Conservation (phyloP, 345 rosid genomes). For the Eucalyptus regnans region DNA sequence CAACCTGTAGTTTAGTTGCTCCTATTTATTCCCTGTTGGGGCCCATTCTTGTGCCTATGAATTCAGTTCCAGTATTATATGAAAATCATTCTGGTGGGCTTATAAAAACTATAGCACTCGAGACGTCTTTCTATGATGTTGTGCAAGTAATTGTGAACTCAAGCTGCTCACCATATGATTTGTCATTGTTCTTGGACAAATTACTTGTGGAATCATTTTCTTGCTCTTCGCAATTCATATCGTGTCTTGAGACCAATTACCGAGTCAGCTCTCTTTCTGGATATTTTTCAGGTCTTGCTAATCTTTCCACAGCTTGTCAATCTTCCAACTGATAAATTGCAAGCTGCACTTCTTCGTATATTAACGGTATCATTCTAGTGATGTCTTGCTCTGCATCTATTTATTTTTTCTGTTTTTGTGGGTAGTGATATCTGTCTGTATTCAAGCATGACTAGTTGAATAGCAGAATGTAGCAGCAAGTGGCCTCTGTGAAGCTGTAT, state of each 20-base stretch:
- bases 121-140: background rate
- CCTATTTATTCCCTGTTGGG: background rate
- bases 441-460: background rate
- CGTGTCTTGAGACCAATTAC: background rate
- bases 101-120: background rate
- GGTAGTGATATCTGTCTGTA: background rate
- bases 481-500: background rate
- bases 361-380: conserved; percentile 47
- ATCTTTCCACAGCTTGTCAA: conserved; percentile 65
- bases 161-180: background rate
- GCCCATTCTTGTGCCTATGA: background rate
- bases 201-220: background rate
- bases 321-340: conserved; percentile 78
- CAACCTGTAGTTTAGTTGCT: background rate
- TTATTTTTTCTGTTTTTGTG: background rate
- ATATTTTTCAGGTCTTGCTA: conserved; percentile 29
- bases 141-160: background rate
- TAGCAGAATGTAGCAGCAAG: background rate
- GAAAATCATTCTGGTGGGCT: background rate
- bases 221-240: background rate
- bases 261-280: background rate
- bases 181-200: background rate
- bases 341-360: conserved; percentile 58
- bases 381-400: background rate
- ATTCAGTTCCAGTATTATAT: background rate